These are phyloP conservation scores for Fusarium hainanense DNA, from an alignment of 2,329 filamentous ascomycete species.

Conservation along the genomic window DNA sequence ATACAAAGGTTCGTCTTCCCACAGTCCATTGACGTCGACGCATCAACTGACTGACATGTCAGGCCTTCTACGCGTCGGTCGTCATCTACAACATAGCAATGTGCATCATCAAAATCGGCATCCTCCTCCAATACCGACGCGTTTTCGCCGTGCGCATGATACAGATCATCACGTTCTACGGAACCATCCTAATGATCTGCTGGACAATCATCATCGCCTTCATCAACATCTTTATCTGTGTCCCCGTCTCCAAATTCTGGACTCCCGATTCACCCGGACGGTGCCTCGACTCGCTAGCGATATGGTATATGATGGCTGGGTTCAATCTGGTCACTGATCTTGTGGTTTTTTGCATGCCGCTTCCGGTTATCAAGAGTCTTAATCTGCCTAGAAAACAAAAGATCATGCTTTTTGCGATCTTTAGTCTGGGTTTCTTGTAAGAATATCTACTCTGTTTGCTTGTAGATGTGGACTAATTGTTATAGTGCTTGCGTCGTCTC, in stretches of 20 bases:
- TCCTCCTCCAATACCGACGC: constrained; percentile 24
- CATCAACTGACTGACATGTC: neutral
- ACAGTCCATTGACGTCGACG: too few species aligned
- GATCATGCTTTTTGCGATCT: constrained; percentile 13
- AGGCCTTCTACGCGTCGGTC: constrained; percentile 24
- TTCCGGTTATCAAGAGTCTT: constrained; percentile 17
- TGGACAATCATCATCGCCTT: constrained; percentile 22
- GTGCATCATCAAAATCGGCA: constrained; percentile 22
- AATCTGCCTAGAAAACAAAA: constrained; percentile 22
- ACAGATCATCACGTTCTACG: constrained; percentile 1
- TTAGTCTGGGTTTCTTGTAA: constrained; percentile 17
- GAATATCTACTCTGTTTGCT: accelerated
- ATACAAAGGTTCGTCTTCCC: constrained; percentile 18
- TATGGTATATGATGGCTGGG: constrained; percentile 29
- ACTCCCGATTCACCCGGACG: neutral
- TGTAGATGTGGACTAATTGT: neutral
- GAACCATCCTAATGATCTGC: neutral
- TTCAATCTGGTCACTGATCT: constrained; percentile 23
- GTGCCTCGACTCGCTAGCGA: neutral
- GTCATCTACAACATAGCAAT: constrained; percentile 24
- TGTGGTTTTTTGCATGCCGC: constrained; percentile 8
- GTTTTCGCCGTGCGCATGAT: constrained; percentile 15
- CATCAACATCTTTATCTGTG: constrained; percentile 14
- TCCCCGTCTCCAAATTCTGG: constrained; percentile 28
- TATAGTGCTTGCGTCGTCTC: constrained; percentile 22